Evolutionary conservation across 352 stramenopile species (phyloP).

Genomic region (Elongisporangium prolatum): DNA sequence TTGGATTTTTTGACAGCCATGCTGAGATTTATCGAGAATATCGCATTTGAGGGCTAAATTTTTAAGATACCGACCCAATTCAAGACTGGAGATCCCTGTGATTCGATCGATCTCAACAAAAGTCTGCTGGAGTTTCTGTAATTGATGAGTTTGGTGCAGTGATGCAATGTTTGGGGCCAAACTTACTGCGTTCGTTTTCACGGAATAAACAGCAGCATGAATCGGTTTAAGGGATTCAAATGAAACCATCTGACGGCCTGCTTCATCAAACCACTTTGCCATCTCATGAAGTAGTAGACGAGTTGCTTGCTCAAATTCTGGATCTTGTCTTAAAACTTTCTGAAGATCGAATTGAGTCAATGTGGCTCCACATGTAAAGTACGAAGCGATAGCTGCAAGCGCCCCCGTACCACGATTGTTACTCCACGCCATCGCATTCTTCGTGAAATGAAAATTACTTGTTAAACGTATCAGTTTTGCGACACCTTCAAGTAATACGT

Average conservation of each 20-base stretch:
- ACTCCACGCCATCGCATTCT: constrained; percentile 53
- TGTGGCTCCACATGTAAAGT: constrained; percentile 17
- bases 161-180: not conserved
- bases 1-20: constrained; percentile 59
- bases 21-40: constrained; percentile 45
- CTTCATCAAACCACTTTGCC: constrained; percentile 39
- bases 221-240: constrained; percentile 51
- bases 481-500: constrained; percentile 45
- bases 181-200: constrained; percentile 8
- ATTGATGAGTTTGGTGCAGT: not conserved
- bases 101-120: constrained; percentile 20
- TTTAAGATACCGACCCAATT: constrained; percentile 44
- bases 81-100: constrained; percentile 24
- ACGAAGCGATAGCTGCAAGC: constrained; percentile 26
- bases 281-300: constrained; percentile 26
- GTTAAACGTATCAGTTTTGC: constrained; percentile 47
- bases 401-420: constrained; percentile 38
- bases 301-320: constrained; percentile 32
- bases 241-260: constrained; percentile 45
- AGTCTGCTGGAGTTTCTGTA: not conserved
- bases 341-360: constrained; percentile 40
- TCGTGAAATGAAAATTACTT: constrained; percentile 59
- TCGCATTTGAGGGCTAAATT: constrained; percentile 24
- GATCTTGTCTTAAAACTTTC: constrained; percentile 35
- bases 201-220: constrained; percentile 40